Evolutionary conservation across 2,329 filamentous ascomycete genomes (phyloP), one percentile per base, ranked within the genome.

Genomic region (Fusarium albidum): DNA sequence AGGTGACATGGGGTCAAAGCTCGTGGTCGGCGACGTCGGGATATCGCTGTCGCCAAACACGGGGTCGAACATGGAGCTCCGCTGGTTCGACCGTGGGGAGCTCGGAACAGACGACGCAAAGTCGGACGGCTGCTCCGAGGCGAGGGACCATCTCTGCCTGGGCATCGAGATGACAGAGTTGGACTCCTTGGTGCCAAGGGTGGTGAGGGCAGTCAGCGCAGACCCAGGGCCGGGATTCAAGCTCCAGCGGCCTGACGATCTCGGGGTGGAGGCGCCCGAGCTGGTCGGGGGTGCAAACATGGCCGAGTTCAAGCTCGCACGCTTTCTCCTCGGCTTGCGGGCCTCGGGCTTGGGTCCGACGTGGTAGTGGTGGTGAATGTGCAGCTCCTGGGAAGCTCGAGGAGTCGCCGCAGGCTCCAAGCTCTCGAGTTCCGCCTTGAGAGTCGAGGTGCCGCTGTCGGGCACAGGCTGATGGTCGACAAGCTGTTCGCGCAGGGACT

Each of bases 361-460:
- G 63, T 97, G 92, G 69, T 96, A 96, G 70, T 98, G 94, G 67
- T 98, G 93, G 68, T 98, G 94, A 38, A 98, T 90, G 66, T 97
- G 94, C 12, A 97, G 77, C 66, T 95, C 91, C 66, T 91, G 89
- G 1, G 89, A 88, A 9, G 69, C 45, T 10, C 65, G 62, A 7
- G 64, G 60, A 6, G 58, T 61, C 3, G 67, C 67, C 10, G 61
- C 40, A 9, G 55, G 49, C 33, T 80, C 75, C 42, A 78, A 77
- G 15, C 78, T 73, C 32, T 82, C 84, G 18, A 96, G 80, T 71
- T 97, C 93, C 34, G 90, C 85, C 52, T 86, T 82, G 44, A 97
- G 75, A 1, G 84, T 89, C 3, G 80, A 78, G 2, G 77, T 73
- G 7, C 71, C 65, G 9, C 81, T 74, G 4, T 75, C 73, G 5